phyloP scores from a whole-genome alignment of 306 rosid species.

The Fragaria iinumae region DNA sequence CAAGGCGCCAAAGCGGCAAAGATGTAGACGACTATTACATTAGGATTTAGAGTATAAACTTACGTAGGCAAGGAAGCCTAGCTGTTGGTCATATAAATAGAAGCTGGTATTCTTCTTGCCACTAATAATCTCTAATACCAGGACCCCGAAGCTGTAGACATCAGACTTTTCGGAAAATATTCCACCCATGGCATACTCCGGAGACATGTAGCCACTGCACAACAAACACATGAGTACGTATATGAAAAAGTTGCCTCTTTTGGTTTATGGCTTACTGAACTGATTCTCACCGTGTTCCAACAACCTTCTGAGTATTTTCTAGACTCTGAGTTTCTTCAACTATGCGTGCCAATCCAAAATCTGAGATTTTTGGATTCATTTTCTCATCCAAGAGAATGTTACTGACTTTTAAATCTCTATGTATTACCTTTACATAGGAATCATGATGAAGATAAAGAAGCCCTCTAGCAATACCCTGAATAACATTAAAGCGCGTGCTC shows the following conservation, averaged over 20 bases:
- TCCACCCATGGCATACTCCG: slow-evolving; percentile 28
- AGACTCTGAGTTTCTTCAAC: slow-evolving; percentile 9
- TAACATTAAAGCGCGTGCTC: slow-evolving; percentile 18
- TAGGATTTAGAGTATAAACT: background rate
- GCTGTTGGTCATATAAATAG: background rate
- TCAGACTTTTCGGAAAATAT: slow-evolving; percentile 32
- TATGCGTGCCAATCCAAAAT: slow-evolving; percentile 36
- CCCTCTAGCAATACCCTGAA: slow-evolving; percentile 25
- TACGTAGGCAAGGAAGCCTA: slow-evolving; percentile 33
- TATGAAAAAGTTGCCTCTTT: too few relatives aligned
- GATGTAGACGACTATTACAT: background rate
- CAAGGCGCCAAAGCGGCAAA: too few relatives aligned
- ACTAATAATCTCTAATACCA: slow-evolving; percentile 34
- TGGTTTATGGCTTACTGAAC: too few relatives aligned
- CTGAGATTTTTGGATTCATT: slow-evolving; percentile 39
- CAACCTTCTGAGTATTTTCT: slow-evolving; percentile 27
- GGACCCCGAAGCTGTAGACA: slow-evolving; percentile 31
- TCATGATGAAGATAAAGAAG: slow-evolving; percentile 32
- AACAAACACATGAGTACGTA: background rate
- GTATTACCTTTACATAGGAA: slow-evolving; percentile 22
- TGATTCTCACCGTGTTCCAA: slow-evolving; percentile 33
- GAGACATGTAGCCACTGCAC: slow-evolving; percentile 32
- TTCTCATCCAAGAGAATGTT: slow-evolving; percentile 31
- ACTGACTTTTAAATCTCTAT: slow-evolving; percentile 34
- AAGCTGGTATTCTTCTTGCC: slow-evolving; percentile 29